phyloP scores from a whole-genome alignment of 441 rosid genomes.

The Populus tomentosa region DNA sequence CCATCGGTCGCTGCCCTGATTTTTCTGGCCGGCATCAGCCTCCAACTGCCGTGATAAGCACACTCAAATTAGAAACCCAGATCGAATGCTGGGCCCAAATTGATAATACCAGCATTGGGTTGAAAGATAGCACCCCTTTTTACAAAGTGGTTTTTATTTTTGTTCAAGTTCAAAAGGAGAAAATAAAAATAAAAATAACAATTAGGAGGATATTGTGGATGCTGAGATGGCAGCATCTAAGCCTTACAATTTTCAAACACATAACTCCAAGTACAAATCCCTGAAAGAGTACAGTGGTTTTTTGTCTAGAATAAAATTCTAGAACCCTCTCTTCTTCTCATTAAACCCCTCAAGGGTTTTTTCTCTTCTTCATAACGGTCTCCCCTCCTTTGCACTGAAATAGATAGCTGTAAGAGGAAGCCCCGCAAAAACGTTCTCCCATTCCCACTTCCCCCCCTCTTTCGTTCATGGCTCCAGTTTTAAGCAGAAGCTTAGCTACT shows the following conservation, averaged over 20 bases:
- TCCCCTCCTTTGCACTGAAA: not conserved
- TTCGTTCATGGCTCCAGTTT: constrained; percentile 64
- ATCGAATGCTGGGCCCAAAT: not conserved
- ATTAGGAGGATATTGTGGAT: constrained; percentile 30
- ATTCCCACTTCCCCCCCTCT: not conserved
- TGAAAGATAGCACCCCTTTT: no score
- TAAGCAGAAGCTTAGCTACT: constrained; percentile 56
- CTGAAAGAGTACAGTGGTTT: not conserved
- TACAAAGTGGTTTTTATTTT: not conserved
- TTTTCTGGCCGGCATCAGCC: no score
- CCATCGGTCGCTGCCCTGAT: no score
- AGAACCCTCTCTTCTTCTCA: constrained; percentile 42
- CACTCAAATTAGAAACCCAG: no score
- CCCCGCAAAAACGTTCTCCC: not conserved
- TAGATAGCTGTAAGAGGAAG: not conserved
- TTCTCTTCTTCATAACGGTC: not conserved
- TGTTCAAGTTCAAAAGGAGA: not conserved
- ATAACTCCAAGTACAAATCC: constrained; percentile 21
- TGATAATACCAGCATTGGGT: not conserved
- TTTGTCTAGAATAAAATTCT: constrained; percentile 24
- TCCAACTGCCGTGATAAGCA: no score
- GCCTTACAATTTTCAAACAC: constrained; percentile 34
- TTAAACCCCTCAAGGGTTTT: constrained; percentile 45
- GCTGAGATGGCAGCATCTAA: constrained; percentile 49
- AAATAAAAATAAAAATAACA: not conserved